Percentiles rank a stretch among this genome's conserved stretches.
phyloP scores from a whole-genome alignment of 768 basidiomycete genomes.

The Tulasnella sp. region DNA sequence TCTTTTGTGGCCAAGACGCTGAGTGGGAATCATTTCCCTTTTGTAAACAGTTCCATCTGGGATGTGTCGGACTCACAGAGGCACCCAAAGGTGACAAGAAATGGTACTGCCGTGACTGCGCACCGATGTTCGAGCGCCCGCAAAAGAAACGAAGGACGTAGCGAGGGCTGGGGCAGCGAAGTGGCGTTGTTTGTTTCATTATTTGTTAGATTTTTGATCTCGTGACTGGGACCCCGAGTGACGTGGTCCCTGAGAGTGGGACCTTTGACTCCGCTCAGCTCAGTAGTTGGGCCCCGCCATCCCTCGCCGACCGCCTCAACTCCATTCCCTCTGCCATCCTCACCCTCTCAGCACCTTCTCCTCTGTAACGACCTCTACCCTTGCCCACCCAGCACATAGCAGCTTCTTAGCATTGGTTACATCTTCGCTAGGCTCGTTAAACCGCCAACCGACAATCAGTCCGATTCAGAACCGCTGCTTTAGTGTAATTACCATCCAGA shows the following conservation, averaged over 20 bases:
- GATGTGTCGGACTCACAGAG: constrained; percentile 24
- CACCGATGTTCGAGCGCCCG: constrained; percentile 6
- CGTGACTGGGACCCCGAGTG: constrained; percentile 8
- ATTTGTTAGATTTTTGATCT: constrained; percentile 9
- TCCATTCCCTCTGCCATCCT: constrained; percentile 8
- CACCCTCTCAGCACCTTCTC: constrained; percentile 2
- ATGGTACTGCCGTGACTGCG: constrained; percentile 31
- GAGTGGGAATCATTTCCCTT: neutral
- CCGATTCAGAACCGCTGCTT: neutral
- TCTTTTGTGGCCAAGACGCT: neutral
- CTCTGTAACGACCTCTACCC: neutral
- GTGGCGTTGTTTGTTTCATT: neutral
- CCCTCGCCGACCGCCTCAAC: constrained; percentile 11
- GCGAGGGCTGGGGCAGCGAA: neutral
- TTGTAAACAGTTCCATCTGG: constrained; percentile 25
- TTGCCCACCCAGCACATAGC: neutral
- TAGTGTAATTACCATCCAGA: neutral
- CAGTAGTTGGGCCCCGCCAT: neutral
- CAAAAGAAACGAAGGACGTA: constrained; percentile 8
- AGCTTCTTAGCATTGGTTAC: neutral
- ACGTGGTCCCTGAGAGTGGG: neutral
- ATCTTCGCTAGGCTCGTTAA: neutral
- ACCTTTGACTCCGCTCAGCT: constrained; percentile 8
- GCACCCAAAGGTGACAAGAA: constrained; percentile 24
- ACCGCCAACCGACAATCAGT: neutral